These are phyloP conservation scores for Neonectria faginata DNA, from an alignment of 2,329 filamentous ascomycete species.

Conservation along the genomic window DNA sequence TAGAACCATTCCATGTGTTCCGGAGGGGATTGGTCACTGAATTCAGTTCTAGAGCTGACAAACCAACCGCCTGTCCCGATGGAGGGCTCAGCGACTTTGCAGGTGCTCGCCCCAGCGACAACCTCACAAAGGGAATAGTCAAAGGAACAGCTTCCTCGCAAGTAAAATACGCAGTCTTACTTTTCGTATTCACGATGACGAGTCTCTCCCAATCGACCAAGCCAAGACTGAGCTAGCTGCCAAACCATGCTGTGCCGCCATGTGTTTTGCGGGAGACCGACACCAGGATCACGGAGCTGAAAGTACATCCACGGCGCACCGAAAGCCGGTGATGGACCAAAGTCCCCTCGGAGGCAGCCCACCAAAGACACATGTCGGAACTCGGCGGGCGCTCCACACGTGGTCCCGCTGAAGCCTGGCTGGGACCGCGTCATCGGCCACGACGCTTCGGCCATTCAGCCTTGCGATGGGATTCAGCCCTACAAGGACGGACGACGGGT, in stretches of 20 bases:
- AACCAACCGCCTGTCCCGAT: too few species aligned
- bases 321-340: neutral
- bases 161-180: neutral
- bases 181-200: slow-evolving; percentile 1
- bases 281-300: neutral
- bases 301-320: neutral
- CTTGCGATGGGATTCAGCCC: slow-evolving; percentile 32
- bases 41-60: too few species aligned
- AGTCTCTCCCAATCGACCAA: neutral
- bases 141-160: neutral
- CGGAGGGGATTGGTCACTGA: too few species aligned
- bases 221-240: neutral
- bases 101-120: neutral
- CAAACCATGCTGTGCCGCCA: neutral
- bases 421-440: slow-evolving; percentile 35
- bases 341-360: slow-evolving; percentile 19
- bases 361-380: neutral
- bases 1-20: too few species aligned
- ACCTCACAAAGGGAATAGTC: neutral
- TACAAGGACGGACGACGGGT: slow-evolving; percentile 7
- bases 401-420: slow-evolving; percentile 3
- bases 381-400: slow-evolving; percentile 9
- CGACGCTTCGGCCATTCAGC: slow-evolving; percentile 31
- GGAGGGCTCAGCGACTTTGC: too few species aligned
- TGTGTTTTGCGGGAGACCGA: slow-evolving; percentile 13